Percentiles rank a stretch among this genome's conserved stretches.
Conservation (phyloP, 192 early-diverging fungal genomes). For the Helicostylum pulchrum region DNA sequence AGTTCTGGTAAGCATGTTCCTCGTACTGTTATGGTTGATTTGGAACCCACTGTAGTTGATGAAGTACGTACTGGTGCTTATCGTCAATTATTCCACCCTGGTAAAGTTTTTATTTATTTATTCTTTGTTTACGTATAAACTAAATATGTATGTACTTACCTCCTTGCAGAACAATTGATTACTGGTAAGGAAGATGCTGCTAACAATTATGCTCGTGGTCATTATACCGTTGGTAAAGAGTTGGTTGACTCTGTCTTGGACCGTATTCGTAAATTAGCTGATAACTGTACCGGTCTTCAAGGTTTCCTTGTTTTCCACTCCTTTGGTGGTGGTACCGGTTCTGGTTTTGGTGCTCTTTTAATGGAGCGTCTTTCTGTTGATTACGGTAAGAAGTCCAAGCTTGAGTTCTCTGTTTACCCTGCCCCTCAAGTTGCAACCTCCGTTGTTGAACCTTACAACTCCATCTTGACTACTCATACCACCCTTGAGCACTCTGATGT, state of each 20-base stretch:
- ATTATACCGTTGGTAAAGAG: slow-evolving; percentile 55
- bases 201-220: slow-evolving; percentile 57
- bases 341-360: slow-evolving; percentile 47
- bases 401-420: slow-evolving; percentile 48
- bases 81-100: slow-evolving; percentile 50
- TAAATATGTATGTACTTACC: not conserved
- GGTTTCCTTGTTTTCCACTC: slow-evolving; percentile 57
- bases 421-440: slow-evolving; percentile 59
- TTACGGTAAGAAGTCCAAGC: slow-evolving; percentile 51
- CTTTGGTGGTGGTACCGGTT: slow-evolving; percentile 59
- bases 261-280: slow-evolving; percentile 47
- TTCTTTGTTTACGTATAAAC: not conserved
- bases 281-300: slow-evolving; percentile 48
- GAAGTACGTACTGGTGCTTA: slow-evolving; percentile 48
- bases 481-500: slow-evolving; percentile 69
- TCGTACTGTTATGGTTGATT: slow-evolving; percentile 46
- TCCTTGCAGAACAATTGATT: slow-evolving; percentile 38
- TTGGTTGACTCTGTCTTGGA: slow-evolving; percentile 49
- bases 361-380: slow-evolving; percentile 47
- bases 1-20: slow-evolving; percentile 42
- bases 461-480: slow-evolving; percentile 67
- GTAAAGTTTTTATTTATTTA: slow-evolving; percentile 3
- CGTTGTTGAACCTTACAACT: slow-evolving; percentile 79
- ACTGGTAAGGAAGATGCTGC: slow-evolving; percentile 54
- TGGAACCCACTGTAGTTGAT: slow-evolving; percentile 48